Conservation (phyloP, 164 flowering plant species). For the Aristolochia californica region DNA sequence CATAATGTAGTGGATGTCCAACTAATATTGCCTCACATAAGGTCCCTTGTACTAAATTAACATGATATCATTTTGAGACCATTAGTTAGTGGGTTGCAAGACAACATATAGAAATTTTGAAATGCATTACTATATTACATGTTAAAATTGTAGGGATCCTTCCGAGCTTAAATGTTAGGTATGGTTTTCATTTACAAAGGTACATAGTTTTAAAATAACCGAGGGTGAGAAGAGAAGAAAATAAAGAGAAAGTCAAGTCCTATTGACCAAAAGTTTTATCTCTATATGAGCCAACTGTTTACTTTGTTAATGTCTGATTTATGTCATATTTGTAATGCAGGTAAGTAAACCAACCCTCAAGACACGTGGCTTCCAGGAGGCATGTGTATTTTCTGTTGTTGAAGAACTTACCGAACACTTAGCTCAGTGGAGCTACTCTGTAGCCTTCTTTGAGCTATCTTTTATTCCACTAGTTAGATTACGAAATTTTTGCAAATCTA, state of each 20-base stretch:
- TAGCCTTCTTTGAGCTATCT: conserved; percentile 79
- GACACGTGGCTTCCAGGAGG: conserved; percentile 89
- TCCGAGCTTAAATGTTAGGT: too few species aligned
- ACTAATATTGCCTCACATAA: background rate
- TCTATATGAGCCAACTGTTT: background rate
- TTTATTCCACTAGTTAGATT: conserved; percentile 61
- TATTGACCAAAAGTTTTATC: too few species aligned
- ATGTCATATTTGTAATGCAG: conserved; percentile 24
- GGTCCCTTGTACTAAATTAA: too few species aligned
- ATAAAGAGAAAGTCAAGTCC: too few species aligned
- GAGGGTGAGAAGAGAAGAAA: too few species aligned
- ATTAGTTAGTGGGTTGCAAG: too few species aligned
- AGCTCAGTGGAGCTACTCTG: conserved; percentile 90
- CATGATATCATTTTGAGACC: too few species aligned
- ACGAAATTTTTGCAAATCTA: conserved; percentile 71
- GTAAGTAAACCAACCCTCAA: conserved; percentile 61
- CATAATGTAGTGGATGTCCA: background rate
- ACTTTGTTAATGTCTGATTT: background rate
- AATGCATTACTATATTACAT: too few species aligned
- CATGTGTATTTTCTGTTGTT: conserved; percentile 69
- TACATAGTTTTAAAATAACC: too few species aligned
- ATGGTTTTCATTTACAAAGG: too few species aligned
- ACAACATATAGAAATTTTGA: too few species aligned
- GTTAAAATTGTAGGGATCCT: too few species aligned
- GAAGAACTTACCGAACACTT: conserved; percentile 90